A percentile compares a stretch with the other conserved stretches of the same genome.
phyloP scores from a whole-genome alignment of 179 eudicot genomes.

The Spinacia oleracea region DNA sequence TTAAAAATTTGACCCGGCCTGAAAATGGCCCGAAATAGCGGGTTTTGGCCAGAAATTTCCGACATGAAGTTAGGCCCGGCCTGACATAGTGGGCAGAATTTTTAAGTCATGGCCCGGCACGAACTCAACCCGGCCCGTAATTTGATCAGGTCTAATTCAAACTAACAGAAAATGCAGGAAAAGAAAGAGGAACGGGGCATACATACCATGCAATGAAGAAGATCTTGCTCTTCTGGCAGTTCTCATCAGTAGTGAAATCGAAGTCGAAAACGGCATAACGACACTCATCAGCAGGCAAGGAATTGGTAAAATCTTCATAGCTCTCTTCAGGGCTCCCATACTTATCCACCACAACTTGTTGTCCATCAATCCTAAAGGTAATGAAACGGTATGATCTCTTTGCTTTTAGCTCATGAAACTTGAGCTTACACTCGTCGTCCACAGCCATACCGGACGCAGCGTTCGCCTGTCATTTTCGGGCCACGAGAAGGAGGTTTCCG shows the following conservation, averaged over 20 bases:
- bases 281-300: conserved; percentile 67
- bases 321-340: conserved; percentile 49
- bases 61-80: no score
- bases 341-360: conserved; percentile 72
- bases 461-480: conserved; percentile 47
- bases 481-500: background rate
- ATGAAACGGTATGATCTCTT: conserved; percentile 58
- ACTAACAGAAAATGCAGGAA: no score
- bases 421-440: conserved; percentile 66
- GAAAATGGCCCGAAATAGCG: no score
- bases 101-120: no score
- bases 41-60: no score
- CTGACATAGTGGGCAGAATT: no score
- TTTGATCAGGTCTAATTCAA: no score
- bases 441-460: conserved; percentile 79
- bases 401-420: conserved; percentile 61
- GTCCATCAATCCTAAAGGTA: conserved; percentile 64
- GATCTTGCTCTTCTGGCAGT: conserved; percentile 87
- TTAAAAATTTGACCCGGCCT: no score
- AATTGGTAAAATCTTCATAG: conserved; percentile 61
- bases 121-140: no score
- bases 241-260: conserved; percentile 67
- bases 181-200: no score
- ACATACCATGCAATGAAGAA: conserved; percentile 80
- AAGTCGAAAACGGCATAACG: conserved; percentile 80